Conservation (phyloP, 1,139 yeast genomes). For the Candida sojae region DNA sequence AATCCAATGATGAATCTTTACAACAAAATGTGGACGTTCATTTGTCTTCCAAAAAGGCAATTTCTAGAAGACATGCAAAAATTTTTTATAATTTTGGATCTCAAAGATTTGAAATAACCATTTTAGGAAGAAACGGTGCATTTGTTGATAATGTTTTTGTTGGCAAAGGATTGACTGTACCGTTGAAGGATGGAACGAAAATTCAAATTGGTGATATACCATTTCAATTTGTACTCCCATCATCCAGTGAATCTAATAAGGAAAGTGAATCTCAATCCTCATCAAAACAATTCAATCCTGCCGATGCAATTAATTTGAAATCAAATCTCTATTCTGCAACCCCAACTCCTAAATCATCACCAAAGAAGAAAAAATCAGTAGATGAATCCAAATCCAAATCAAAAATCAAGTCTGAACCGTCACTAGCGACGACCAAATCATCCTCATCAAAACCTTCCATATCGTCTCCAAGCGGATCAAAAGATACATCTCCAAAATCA, state of each 20-base stretch:
- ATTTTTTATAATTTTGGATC: constrained; percentile 95
- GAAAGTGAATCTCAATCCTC: constrained; percentile 18
- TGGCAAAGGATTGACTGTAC: constrained; percentile 87
- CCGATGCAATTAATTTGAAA: constrained; percentile 55
- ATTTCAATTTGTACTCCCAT: constrained; percentile 81
- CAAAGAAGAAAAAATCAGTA: constrained; percentile 13
- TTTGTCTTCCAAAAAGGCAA: constrained; percentile 86
- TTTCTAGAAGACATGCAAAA: constrained; percentile 90
- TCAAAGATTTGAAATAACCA: constrained; percentile 85
- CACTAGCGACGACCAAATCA: background rate
- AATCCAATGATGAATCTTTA: constrained; percentile 68
- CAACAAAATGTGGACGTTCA: constrained; percentile 79
- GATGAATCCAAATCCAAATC: background rate
- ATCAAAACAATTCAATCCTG: constrained; percentile 48
- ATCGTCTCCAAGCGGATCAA: background rate
- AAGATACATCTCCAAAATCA: too few relatives aligned
- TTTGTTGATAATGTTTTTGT: constrained; percentile 88
- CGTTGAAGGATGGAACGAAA: constrained; percentile 75
- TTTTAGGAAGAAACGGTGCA: constrained; percentile 93
- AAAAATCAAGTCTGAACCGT: constrained; percentile 1
- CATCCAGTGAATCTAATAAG: constrained; percentile 32
- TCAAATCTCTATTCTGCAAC: constrained; percentile 41
- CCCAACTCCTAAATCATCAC: constrained; percentile 18
- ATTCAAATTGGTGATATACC: constrained; percentile 93
- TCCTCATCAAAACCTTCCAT: background rate